phyloP scores from a whole-genome alignment of 2,329 filamentous ascomycete genomes.

The Apiospora phragmitis region DNA sequence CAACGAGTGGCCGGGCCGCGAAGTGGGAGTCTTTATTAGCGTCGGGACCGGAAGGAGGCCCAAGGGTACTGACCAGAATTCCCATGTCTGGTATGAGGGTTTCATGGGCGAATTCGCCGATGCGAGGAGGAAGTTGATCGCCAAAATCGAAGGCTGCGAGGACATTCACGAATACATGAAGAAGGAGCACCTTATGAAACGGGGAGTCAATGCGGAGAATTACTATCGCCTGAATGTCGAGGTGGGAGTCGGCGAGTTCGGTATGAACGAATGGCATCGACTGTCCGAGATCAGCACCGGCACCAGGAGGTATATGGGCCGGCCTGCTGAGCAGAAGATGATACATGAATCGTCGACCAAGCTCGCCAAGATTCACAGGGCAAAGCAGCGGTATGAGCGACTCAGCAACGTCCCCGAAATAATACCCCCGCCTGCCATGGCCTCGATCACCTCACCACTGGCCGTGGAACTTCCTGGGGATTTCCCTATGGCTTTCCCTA shows the following conservation, averaged over 20 bases:
- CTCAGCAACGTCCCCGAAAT: slow-evolving; percentile 44
- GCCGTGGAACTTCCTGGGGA: slow-evolving; percentile 62
- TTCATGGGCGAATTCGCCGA: slow-evolving; percentile 93
- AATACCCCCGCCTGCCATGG: slow-evolving; percentile 39
- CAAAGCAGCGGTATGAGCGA: slow-evolving; percentile 67
- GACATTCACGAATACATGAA: slow-evolving; percentile 85
- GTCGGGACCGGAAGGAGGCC: slow-evolving; percentile 90
- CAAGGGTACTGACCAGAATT: slow-evolving; percentile 63
- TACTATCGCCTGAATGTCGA: slow-evolving; percentile 98
- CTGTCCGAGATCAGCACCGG: slow-evolving; percentile 93
- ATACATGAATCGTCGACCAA: slow-evolving; percentile 76
- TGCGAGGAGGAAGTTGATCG: slow-evolving; percentile 77
- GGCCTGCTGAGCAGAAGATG: slow-evolving; percentile 73
- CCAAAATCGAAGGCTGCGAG: slow-evolving; percentile 95
- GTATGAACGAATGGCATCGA: slow-evolving; percentile 97
- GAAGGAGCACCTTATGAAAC: slow-evolving; percentile 72
- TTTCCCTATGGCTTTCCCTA: slow-evolving; percentile 34
- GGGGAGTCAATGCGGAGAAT: slow-evolving; percentile 81
- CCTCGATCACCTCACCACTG: slow-evolving; percentile 46
- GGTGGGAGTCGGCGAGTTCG: slow-evolving; percentile 93
- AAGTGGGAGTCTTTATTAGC: slow-evolving; percentile 89
- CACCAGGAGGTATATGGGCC: slow-evolving; percentile 79
- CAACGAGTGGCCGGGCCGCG: slow-evolving; percentile 93
- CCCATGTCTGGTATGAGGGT: slow-evolving; percentile 88
- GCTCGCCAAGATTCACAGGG: slow-evolving; percentile 78